phyloP scores from a whole-genome alignment of 768 basidiomycete genomes.

The Mycena rosella region DNA sequence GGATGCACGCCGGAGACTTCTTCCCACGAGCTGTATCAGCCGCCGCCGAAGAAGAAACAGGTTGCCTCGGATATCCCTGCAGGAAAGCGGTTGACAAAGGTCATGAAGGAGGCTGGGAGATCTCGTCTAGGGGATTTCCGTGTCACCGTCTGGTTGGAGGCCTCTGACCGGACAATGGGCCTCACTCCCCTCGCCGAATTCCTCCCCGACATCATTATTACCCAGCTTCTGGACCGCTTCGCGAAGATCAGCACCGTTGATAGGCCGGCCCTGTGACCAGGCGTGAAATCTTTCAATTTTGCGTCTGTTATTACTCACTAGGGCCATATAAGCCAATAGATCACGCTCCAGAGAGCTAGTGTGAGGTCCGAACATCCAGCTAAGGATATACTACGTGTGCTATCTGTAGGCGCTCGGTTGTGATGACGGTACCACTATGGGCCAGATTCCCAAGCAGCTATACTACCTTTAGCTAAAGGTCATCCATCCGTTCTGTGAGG shows the following conservation, averaged over 20 bases:
- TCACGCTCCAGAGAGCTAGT: too few species aligned
- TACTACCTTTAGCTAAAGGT: too few species aligned
- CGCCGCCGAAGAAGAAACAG: background rate
- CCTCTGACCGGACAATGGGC: background rate
- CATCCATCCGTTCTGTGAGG: too few species aligned
- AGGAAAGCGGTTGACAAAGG: constrained; percentile 2
- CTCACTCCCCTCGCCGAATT: constrained; percentile 10
- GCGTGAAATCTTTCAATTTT: too few species aligned
- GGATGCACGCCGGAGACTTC: background rate
- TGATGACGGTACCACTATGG: too few species aligned
- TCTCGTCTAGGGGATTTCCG: constrained; percentile 5
- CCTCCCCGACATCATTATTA: constrained; percentile 6
- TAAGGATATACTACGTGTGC: too few species aligned
- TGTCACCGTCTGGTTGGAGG: background rate
- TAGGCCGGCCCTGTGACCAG: too few species aligned
- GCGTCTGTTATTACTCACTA: too few species aligned
- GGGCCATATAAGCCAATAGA: too few species aligned
- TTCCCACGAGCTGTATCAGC: background rate
- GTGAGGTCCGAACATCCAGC: too few species aligned
- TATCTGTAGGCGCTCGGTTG: too few species aligned
- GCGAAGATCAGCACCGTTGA: constrained; percentile 3
- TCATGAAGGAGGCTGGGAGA: background rate
- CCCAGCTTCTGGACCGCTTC: constrained; percentile 4
- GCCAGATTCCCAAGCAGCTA: too few species aligned
- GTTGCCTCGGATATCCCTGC: background rate